Evolutionary conservation across 192 early-diverging fungal species (phyloP), one percentile per base, ranked within the genome.

Genomic region (Coemansia sp.): DNA sequence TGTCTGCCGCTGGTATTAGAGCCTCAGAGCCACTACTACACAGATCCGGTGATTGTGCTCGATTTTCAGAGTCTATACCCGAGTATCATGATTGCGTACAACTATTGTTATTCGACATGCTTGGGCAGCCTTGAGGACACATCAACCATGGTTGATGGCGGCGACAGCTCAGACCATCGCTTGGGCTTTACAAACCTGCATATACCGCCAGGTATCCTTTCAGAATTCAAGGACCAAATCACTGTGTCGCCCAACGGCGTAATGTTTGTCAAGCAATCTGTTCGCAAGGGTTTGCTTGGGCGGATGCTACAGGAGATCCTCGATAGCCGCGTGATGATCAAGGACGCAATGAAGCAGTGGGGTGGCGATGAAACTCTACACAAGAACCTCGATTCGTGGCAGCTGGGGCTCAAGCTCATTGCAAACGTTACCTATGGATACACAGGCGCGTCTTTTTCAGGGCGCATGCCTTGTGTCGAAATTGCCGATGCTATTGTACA

Each of bases 1-100:
- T 93, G 90, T 61, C 64, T 94, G n/a, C 93, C 94, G 8, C 81
- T 98, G 38, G 87, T 92, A 14, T 85, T 95, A 83, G 96, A 98
- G 73, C 96, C 96, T 10, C 63, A 84, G 51, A 89, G 92, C 13
- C 67, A 81, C 20, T 92, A 93, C 62, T 98, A 94, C 76, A 88
- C 77, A 14, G 88, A 88, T 68, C 96, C 96, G 4, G 62, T 96
- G 22, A 71, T 94, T 1, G 93, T 98, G 4, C 76, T 96, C 27
- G 96, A 98, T 75, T 98, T 97, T 54, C 94, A 96, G 68, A 91
- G 89, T 51, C 75, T 98, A 16, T 98, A 98, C 58, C 96, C 96
- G 18, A 94, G 92, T 63, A 82, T 98, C 14, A 94, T 98, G 88
- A 96, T 97, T 69, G 96, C 94, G 0, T 98, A 95, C 77, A 98